Evolutionary conservation across 352 stramenopile genomes (phyloP), one percentile per base, ranked within the genome.

Genomic region (Pythium periplocum): DNA sequence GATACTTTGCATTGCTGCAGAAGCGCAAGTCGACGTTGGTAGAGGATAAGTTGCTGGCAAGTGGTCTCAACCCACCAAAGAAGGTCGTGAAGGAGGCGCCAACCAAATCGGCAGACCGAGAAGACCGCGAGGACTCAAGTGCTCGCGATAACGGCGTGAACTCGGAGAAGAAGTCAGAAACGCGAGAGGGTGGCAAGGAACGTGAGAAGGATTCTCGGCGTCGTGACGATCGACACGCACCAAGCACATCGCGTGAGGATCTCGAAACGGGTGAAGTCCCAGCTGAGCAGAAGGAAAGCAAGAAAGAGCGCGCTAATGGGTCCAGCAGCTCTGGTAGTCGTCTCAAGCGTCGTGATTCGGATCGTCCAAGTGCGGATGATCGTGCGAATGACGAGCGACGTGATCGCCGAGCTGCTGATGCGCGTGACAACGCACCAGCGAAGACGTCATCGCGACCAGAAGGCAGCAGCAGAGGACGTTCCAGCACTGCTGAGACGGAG

Each of bases 1-100:
- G 86, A 5, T 96, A 96, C 62, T 89, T 75, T 53, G 81, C 82
- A 36, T 57, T 96, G 17, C 59, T 96, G 17, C 90, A 79, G 26
- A 91, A 93, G 59, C 69, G 80, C 37, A 89, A 90, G 52, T 44
- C 55, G 2, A 75, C 82, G 2, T 72, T 93, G 1, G 63, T 79
- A 0, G 83, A 93, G 10, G 79, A 91, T 37, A 83, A 75, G 47
- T 54, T 80, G 30, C 53, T 93, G 4, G 59, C 68, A 8, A 54
- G 61, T 44, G 57, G 46, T 35, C 61, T 42, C 56, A 70, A 37
- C 57, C 57, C 47, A 46, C 55, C 17, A 26, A 26, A 26, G 17
- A 26, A 26, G 17, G 17, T 26, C 17, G 17, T 26, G 17, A 26
- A 26, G 17, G 17, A 26, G 17, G 17, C 17, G 17, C 17, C 17